These are phyloP conservation scores for Kazachstania sp. DNA, from an alignment of 1,139 yeast genomes.

Conservation along the genomic window DNA sequence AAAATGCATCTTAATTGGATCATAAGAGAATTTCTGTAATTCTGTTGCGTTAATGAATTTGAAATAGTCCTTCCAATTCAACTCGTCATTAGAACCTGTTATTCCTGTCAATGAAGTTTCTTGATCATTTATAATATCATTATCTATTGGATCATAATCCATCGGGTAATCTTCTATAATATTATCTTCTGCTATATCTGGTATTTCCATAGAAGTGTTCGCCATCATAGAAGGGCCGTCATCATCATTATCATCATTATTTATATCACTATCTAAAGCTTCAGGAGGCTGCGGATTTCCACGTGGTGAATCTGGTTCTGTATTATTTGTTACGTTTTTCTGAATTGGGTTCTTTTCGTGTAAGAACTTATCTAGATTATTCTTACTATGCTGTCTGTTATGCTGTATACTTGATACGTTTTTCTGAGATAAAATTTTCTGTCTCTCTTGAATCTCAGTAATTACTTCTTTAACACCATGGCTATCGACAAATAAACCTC, in stretches of 20 bases:
- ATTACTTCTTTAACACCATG: constrained; percentile 56
- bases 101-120: neutral
- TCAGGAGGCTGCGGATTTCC: neutral
- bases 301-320: neutral
- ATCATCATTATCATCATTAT: neutral
- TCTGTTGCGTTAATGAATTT: constrained; percentile 53
- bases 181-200: neutral
- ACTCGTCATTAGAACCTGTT: constrained; percentile 9
- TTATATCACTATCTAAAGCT: neutral
- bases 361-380: constrained; percentile 6
- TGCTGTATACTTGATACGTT: neutral
- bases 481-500: constrained; percentile 79
- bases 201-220: neutral
- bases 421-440: constrained; percentile 10
- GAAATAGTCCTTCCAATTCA: constrained; percentile 70
- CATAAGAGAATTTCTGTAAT: constrained; percentile 62
- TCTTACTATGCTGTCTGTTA: neutral
- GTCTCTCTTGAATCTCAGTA: constrained; percentile 40
- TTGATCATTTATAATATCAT: neutral
- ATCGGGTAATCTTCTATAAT: neutral
- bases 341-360: neutral
- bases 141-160: constrained; percentile 19
- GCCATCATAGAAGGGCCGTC: neutral
- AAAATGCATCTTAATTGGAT: constrained; percentile 58
- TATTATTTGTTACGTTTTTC: neutral